Base-by-base conservation (phyloP, 371 early-diverging fungal species). In the Haplosporangium sp. region DNA sequence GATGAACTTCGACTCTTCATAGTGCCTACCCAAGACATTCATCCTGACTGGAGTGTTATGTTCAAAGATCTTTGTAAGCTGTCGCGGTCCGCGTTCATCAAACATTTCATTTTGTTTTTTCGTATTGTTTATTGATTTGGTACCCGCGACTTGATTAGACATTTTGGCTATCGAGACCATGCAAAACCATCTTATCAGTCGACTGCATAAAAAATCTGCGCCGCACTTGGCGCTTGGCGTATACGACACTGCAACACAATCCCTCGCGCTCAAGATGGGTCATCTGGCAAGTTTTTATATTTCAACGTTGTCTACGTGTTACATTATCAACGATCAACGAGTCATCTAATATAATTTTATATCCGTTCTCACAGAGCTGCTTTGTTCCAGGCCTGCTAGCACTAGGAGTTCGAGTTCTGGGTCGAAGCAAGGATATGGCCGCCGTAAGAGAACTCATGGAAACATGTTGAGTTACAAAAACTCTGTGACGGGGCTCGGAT, bases 381-480 rank as follows among this genome's bases (percentile, higher is more conserved):
- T 92, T 89, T 67, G 88, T 86, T 11, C 91, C 91, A 21, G 91
- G 91, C 6, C 89, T 93, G 87, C 80, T 94, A 21, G 87, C 89
- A 0, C 68, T 91, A 6, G 92, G 92, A 4, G 83, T 90, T 7
- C 72, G 81, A 21, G 76, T 82, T 12, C 67, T 86, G 6, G 74
- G 84, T 51, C 64, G 83, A 47, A 69, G 83, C 6, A 83, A 86
- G 51, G 85, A 87, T 60, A 43, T 87, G 66, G 40, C 47, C 3
- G 57, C 72, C n/a, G 86, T 86, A 1, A 77, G 83, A 58, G 86
- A 84, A 5, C 54, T 92, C 43, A 65, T 89, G 42, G 83, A 86
- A 50, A 85, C 86, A 16, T 94, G 93, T 82, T 88, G 72, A 89
- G 88, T 84, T 92, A 94, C 63, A 72, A 73, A 13, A 67, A 72